Evolutionary conservation across 2,329 filamentous ascomycete genomes (phyloP).

Genomic region (Fusarium burgessii): DNA sequence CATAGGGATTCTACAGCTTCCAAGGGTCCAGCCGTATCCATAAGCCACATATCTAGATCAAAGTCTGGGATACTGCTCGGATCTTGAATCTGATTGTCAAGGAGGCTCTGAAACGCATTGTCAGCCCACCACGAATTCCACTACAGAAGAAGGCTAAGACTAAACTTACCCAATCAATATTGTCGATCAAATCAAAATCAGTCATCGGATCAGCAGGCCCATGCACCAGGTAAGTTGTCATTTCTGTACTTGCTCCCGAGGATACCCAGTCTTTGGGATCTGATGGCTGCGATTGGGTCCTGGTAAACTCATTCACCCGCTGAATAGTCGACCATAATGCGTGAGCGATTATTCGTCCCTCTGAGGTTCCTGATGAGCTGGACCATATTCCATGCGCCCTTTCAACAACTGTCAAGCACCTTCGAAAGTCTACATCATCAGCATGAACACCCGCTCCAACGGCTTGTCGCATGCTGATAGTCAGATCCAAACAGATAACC

Average conservation of each 20-base stretch:
- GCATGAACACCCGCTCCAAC: neutral
- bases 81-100: conserved; percentile 32
- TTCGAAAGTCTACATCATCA: neutral
- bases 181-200: conserved; percentile 19
- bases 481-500: conserved; percentile 59
- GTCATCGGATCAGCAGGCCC: conserved; percentile 1
- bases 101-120: neutral
- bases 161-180: conserved; percentile 40
- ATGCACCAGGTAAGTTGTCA: fast-evolving
- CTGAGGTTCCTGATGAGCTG: conserved; percentile 3
- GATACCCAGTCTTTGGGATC: neutral
- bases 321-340: conserved; percentile 38
- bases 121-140: neutral
- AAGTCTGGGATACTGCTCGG: neutral
- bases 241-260: fast-evolving
- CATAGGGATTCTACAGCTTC: neutral
- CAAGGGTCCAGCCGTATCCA: conserved; percentile 8
- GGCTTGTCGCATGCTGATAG: conserved; percentile 32
- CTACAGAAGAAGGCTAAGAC: too few relatives aligned
- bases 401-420: conserved; percentile 23
- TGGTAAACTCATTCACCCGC: conserved; percentile 11
- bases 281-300: fast-evolving
- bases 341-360: conserved; percentile 37
- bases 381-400: conserved; percentile 42
- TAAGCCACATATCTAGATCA: conserved; percentile 31